Percentiles rank a stretch among this genome's conserved stretches.
Conservation (phyloP, 805 yeast genomes). For the Lipomyces chichibuensis region DNA sequence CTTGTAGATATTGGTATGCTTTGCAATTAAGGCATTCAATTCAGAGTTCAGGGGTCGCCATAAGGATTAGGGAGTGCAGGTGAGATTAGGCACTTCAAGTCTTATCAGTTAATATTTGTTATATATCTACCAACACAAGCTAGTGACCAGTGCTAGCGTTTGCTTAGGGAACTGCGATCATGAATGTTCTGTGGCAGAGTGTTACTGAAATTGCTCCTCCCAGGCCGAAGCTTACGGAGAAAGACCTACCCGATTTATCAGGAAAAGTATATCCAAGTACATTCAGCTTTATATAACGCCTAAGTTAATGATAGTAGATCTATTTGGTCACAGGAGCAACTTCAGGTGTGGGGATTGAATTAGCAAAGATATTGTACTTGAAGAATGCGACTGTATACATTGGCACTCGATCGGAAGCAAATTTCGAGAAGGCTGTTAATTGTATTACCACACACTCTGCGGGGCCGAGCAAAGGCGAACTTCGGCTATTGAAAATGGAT, state of each 20-base stretch:
- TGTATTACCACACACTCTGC: slow-evolving; percentile 3
- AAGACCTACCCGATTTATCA: slow-evolving; percentile 44
- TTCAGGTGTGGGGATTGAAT: slow-evolving; percentile 30
- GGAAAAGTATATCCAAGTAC: slow-evolving; percentile 38
- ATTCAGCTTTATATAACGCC: neutral
- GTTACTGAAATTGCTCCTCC: slow-evolving; percentile 33
- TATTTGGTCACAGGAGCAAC: slow-evolving; percentile 30
- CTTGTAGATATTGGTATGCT: too few relatives aligned
- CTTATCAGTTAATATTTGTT: neutral
- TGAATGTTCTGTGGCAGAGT: slow-evolving; percentile 26
- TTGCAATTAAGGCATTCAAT: too few relatives aligned
- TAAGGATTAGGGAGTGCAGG: too few relatives aligned
- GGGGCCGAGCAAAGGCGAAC: slow-evolving; percentile 14
- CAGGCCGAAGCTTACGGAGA: slow-evolving; percentile 40
- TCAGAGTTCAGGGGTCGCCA: too few relatives aligned
- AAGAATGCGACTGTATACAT: slow-evolving; percentile 28
- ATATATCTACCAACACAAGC: neutral
- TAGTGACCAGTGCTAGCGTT: neutral
- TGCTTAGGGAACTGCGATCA: neutral
- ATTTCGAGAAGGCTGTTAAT: slow-evolving; percentile 21
- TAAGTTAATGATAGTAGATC: slow-evolving; percentile 2
- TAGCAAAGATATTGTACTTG: slow-evolving; percentile 20
- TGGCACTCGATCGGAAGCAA: slow-evolving; percentile 26
- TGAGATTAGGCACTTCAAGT: too few relatives aligned
- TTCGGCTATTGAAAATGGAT: slow-evolving; percentile 24